Base-by-base conservation (phyloP, 805 yeast genomes). In the Candida orba region DNA sequence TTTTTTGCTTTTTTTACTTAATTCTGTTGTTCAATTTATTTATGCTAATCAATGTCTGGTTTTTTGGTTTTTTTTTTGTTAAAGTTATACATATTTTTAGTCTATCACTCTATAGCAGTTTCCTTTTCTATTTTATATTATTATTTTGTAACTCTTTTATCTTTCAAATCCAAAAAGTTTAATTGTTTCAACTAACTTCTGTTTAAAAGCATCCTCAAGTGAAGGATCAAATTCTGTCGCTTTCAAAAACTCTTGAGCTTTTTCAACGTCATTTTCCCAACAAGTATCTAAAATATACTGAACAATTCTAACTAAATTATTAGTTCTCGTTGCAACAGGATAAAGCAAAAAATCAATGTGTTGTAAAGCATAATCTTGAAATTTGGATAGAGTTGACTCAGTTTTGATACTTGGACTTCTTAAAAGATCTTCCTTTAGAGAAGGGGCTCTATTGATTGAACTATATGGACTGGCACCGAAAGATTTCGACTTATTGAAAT, bases 281-380 rank as follows among this genome's bases (percentile, higher is more conserved):
- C 54, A 63, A 1, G 60, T 59, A 25, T 66, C 66, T 36, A 66
- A 45, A 35, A 69, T 59, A 45, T 64, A 65, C n/a, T 62, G 63
- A 9, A 64, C 40, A 32, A 69, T 58, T 27, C 60, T 54, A 13
- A 42, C 49, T 37, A 66, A 39, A 41, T 60, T 65, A n/a, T 49
- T 53, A 13, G 60, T 58, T 44, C 65, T 58, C 1, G 65, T 56
- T 2, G 67, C 66, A 14, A 53, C 46, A 7, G 68, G 63, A 39
- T 52, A 58, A 37, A 53, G 50, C 37, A 65, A 47, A 36, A 62
- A 67, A 33, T 66, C 65, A 44, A 66, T 51, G 8, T 58, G 57
- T 18, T 51, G 59, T 20, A 53, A 54, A 0, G 64, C 57, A 41
- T 60, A 55, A 38, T 52, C 59, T 45, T 54, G 63, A 33, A 66